Evolutionary conservation across 1,284 basidiomycete genomes (phyloP).

Genomic region (Cutaneotrichosporon sp.): DNA sequence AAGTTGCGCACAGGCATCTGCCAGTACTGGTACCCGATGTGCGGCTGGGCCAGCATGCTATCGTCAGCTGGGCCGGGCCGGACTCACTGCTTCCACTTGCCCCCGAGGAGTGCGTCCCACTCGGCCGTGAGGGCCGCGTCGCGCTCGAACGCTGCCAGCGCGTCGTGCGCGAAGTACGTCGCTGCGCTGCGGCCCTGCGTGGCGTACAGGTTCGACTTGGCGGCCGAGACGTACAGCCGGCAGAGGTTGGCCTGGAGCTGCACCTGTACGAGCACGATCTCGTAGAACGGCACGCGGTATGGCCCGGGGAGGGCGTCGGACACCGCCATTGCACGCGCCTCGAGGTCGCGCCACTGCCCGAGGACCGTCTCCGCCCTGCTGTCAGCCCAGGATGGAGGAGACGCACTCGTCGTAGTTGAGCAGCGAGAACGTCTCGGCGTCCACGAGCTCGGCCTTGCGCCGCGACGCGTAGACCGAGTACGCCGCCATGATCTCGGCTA

Average conservation of each 20-base stretch:
- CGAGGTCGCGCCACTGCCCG: conserved; percentile 58
- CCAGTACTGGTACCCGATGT: conserved; percentile 59
- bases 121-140: conserved; percentile 47
- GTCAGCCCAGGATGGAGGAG: not conserved
- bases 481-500: conserved; percentile 20
- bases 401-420: conserved; percentile 68
- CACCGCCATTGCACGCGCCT: conserved; percentile 60
- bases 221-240: conserved; percentile 59
- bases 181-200: conserved; percentile 66
- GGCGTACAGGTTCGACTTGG: conserved; percentile 63
- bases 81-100: conserved; percentile 52
- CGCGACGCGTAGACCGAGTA: conserved; percentile 47
- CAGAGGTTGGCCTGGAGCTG: conserved; percentile 56
- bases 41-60: conserved; percentile 68
- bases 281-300: conserved; percentile 65
- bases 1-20: conserved; percentile 67
- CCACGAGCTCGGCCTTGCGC: conserved; percentile 68
- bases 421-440: conserved; percentile 64
- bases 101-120: conserved; percentile 63
- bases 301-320: conserved; percentile 59
- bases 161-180: conserved; percentile 61
- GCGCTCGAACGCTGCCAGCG: conserved; percentile 50
- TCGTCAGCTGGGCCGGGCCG: not conserved
- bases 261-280: conserved; percentile 66
- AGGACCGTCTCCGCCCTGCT: conserved; percentile 62